Base-by-base conservation (phyloP, 805 yeast species). In the Candida xyloterini region DNA sequence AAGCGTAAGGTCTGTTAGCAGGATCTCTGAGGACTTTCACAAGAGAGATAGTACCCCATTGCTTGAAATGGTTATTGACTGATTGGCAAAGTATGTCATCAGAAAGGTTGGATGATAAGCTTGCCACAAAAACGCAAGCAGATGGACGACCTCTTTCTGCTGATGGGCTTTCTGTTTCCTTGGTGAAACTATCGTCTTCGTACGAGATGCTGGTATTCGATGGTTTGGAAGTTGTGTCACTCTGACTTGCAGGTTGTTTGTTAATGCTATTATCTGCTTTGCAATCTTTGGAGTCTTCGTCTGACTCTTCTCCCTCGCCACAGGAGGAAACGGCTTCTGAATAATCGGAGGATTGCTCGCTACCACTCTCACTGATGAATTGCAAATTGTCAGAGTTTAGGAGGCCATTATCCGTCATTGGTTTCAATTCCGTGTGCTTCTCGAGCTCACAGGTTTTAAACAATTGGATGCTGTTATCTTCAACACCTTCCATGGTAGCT, bases 101-200 rank as follows among this genome's bases (percentile, higher is more conserved):
- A 4, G 81, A 59, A 35, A 73, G 63, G 29, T 68, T 62, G 0
- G 90, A 73, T 7, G 86, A 74, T 38, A 88, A 74, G 59, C 91
- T 79, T n/a, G 95, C 95, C 40, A 87, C 95, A 66, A 88, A 87
- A 2, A 87, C 84, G 62, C 95, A 86, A 1, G 95, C 79, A 0
- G 95, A 81, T 11, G 96, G 96, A 33, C 84, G 71, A 7, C 84
- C 86, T 47, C 62, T 49, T 26, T 58, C 59, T n/a, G 51, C 33
- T 10, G 54, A 42, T 4, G 47, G 46, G 27, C 41, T 42, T 18
- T 44, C 47, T 3, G 29, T 27, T 14, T 40, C 48, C 33, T 44
- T 48, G 27, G 47, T 41, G 35, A 49, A 51, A 15, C 48, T 44
- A 29, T 47, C 53, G 5, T 48, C 51, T 23, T 48, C 52, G 22